Conservation (phyloP, 2,329 filamentous ascomycete genomes). For the Hypomyces rosellus region DNA sequence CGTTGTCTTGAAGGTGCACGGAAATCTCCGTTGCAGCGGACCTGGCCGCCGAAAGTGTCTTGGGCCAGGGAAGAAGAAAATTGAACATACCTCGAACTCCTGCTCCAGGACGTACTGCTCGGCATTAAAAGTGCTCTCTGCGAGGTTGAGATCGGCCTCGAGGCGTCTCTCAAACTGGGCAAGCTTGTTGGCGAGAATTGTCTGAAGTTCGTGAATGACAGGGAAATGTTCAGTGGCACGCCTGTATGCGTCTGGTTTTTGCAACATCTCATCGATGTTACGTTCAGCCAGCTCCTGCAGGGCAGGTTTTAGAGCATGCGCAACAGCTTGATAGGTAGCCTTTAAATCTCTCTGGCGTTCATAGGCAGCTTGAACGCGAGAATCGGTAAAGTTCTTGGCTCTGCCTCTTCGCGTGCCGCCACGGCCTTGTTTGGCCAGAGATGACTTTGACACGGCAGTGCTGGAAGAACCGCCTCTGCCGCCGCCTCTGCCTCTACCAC, state of each 20-base stretch:
- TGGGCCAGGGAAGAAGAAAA: slow-evolving; percentile 14
- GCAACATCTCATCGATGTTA: slow-evolving; percentile 50
- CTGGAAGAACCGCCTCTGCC: slow-evolving; percentile 23
- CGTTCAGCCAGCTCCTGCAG: slow-evolving; percentile 60
- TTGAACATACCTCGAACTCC: slow-evolving; percentile 33
- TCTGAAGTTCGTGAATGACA: slow-evolving; percentile 44
- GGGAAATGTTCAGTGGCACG: slow-evolving; percentile 46
- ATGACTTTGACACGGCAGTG: slow-evolving; percentile 26
- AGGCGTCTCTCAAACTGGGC: slow-evolving; percentile 26
- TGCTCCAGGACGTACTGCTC: slow-evolving; percentile 29
- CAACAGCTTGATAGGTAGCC: slow-evolving; percentile 56
- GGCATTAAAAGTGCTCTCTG: slow-evolving; percentile 31
- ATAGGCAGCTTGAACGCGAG: slow-evolving; percentile 50
- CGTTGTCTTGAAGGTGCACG: slow-evolving; percentile 13
- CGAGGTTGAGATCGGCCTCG: slow-evolving; percentile 29
- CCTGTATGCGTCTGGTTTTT: slow-evolving; percentile 47
- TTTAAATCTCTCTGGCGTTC: slow-evolving; percentile 62
- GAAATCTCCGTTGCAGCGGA: slow-evolving; percentile 1
- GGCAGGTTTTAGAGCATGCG: slow-evolving; percentile 56
- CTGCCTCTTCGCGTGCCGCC: slow-evolving; percentile 41
- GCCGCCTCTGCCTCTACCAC: slow-evolving; percentile 16
- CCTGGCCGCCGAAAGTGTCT: not conserved
- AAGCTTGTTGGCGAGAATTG: slow-evolving; percentile 25
- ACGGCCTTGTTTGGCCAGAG: slow-evolving; percentile 31
- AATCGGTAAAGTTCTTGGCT: slow-evolving; percentile 50